Percentiles rank a stretch among this genome's conserved stretches.
These are phyloP conservation scores for Tuber brumale DNA, from an alignment of 495 filamentous ascomycete species.

Conservation along the genomic window DNA sequence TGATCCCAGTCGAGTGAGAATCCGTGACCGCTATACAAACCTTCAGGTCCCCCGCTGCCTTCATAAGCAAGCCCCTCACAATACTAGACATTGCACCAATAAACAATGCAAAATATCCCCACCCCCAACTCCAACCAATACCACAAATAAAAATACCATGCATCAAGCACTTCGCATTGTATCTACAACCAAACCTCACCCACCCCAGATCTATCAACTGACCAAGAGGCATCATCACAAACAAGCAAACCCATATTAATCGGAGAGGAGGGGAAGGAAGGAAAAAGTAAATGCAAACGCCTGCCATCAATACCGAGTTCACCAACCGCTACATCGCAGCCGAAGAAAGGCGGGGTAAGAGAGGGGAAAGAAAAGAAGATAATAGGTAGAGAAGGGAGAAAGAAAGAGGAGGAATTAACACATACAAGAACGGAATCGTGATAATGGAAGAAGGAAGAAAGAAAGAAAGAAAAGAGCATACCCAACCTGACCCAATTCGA, in stretches of 20 bases:
- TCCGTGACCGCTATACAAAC: neutral
- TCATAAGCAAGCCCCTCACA: neutral
- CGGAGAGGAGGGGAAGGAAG: neutral
- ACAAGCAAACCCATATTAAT: neutral
- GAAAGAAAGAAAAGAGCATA: neutral
- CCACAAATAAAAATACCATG: neutral
- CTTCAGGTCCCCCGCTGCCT: neutral
- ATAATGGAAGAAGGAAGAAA: neutral
- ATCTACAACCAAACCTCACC: neutral
- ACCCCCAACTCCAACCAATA: neutral
- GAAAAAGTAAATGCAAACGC: neutral
- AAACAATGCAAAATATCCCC: neutral
- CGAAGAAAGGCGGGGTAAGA: neutral
- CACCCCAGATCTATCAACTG: neutral
- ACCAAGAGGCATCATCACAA: slow-evolving; percentile 1
- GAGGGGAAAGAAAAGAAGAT: neutral
- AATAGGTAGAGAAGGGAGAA: neutral
- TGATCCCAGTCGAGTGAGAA: neutral
- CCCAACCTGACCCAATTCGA: neutral
- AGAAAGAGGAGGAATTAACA: neutral
- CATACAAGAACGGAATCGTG: neutral
- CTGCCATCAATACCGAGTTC: neutral
- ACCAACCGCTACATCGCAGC: neutral
- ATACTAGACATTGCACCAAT: neutral
- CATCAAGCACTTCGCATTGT: neutral